phyloP scores from a whole-genome alignment of 2,329 filamentous ascomycete species.

The Periconia macrospinosa region DNA sequence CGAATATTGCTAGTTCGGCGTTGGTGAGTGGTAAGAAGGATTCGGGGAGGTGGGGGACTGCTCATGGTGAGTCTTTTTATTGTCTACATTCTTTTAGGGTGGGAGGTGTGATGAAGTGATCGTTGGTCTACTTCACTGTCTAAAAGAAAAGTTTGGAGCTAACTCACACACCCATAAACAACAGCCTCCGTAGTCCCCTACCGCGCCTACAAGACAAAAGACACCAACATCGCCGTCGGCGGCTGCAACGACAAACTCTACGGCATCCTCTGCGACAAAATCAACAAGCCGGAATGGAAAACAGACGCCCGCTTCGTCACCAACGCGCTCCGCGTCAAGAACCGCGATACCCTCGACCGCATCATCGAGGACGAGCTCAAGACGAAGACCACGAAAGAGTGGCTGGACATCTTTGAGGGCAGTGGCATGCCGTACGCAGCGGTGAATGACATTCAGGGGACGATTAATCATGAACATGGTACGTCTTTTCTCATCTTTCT shows the following conservation, averaged over 20 bases:
- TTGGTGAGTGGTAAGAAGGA: conserved; percentile 86
- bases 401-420: conserved; percentile 85
- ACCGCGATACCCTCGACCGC: conserved; percentile 75
- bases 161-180: not conserved
- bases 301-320: conserved; percentile 59
- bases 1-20: conserved; percentile 90
- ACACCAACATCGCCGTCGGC: conserved; percentile 64
- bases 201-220: conserved; percentile 69
- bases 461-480: conserved; percentile 83
- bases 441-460: conserved; percentile 86
- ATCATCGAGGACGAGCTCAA: conserved; percentile 75
- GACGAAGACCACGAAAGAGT: conserved; percentile 80
- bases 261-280: conserved; percentile 60
- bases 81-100: not conserved
- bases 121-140: not conserved
- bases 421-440: conserved; percentile 90
- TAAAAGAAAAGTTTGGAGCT: not conserved
- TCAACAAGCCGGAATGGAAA: conserved; percentile 61
- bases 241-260: conserved; percentile 66
- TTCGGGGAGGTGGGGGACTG: conserved; percentile 89
- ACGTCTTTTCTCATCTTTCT: conserved; percentile 28
- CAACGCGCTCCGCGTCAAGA: conserved; percentile 62
- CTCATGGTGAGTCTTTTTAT: conserved; percentile 67
- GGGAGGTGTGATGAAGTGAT: not conserved
- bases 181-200: conserved; percentile 95